Base-by-base conservation (phyloP, 2,329 filamentous ascomycete genomes). In the Pseudophaeomoniella oleicola region DNA sequence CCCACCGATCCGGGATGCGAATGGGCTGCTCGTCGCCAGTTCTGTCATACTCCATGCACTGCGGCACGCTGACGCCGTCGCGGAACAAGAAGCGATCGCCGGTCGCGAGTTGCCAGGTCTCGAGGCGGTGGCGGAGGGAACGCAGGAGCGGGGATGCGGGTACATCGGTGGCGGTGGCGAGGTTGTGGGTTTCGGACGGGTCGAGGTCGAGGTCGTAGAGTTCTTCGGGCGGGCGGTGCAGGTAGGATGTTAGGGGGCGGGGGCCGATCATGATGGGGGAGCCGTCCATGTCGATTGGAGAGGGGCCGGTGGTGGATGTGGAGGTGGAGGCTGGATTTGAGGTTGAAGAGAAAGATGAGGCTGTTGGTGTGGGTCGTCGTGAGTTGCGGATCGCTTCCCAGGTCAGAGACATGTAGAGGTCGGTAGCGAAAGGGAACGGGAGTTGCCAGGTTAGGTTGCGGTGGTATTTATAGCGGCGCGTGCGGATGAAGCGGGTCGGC, bases 371-470 rank as follows among this genome's bases (percentile, higher is more conserved):
- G 47, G 48, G n/a, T n/a, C n/a, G n/a, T n/a, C n/a, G n/a, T n/a
- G n/a, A n/a, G 37, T 66, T 64, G 1, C 65, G 58, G 18, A 66
- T 57, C 0, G 54, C 62, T 12, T 69, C 63, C 47, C 57, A 68
- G 0, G 57, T 54, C 5, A 66, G 44, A 1, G 52, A 58, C 3
- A 50, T 59, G 39, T 67, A 68, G 0, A 69, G 48, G 41, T 68
- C 66, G 9, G 53, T 56, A 0, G 62, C 57, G 34, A 69, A 64
- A 2, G 64, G 60, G 40, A 69, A 69, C 38, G 69, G 64, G 0
- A 70, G 57, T 2, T 55, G 50, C 62, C 62, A 68, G 11, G 59
- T 59, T 1, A 69, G 50, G 34, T 69, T 69, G 12, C 66, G 59
- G 42, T 69, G 66, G 43, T 69, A 69, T 44, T 69, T 69, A 54